Base-by-base conservation (phyloP, 108 stramenopile genomes). In the Cafeteria roenbergensis region DNA sequence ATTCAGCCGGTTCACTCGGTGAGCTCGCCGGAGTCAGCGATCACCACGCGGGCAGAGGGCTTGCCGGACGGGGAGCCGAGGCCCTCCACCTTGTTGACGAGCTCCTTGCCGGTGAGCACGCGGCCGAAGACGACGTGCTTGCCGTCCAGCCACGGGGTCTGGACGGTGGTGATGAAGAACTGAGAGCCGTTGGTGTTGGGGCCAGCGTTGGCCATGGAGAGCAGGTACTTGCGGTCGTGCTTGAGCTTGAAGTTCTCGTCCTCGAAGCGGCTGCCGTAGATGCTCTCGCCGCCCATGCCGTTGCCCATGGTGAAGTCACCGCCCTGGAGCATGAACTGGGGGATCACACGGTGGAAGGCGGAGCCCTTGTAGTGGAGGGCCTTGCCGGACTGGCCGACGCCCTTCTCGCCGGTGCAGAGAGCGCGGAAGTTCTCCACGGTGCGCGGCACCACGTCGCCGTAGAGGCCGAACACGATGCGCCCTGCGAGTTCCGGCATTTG, bases 171-270 rank as follows among this genome's bases (percentile, higher is more conserved):
- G 61, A 93, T 86, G 67, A 89, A 90, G 69, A 87, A 88, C 74
- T 90, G 89, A 51, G 80, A 84, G 52, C 88, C 91, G 76, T 90
- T 93, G 30, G 90, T 91, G 75, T 88, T 75, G 30, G 68, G 66
- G 8, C 96, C 96, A 0, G 90, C 76, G 80, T 98, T 98, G 42
- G 97, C 97, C 94, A 95, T 96, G 51, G 86, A 82, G 32, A 98
- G 77, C 64, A 94, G 63, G 66, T 84, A 90, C 9, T 73, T 59
- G 71, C 90, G 78, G 68, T 84, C 83, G 78, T 90, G 90, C 68
- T 84, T 90, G n/a, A 98, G 79, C 55, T 75, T 64, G 78, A 95
- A 94, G 68, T 94, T 89, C 70, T 90, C 90, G 71, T 94, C 96
- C 42, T 93, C 85, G 73, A 97, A 97, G 51, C 81, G 77, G 37